Evolutionary conservation across 306 rosid species (phyloP), one percentile per base, ranked within the genome.

Genomic region (Macrotyloma uniflorum): DNA sequence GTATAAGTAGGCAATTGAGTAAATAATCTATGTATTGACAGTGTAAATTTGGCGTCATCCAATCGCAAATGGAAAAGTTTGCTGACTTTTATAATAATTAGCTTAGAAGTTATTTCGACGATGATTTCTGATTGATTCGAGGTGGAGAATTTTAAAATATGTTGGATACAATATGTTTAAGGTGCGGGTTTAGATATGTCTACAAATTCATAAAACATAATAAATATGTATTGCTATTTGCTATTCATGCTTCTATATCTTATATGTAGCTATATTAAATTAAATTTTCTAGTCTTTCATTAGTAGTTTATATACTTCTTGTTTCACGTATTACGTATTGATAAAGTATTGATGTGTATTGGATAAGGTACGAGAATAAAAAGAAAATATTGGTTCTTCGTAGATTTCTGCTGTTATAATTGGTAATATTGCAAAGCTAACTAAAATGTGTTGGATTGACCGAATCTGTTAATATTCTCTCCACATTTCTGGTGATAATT

Each of bases 401-500:
- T 15, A 28, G 42, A 15, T 28, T 15, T 22, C 30, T 59, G 67
- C 22, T 33, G 32, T 18, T n/a, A 12, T 20, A 19, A 20, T 32
- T 46, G 43, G 30, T 45, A 33, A 19, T 5, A 28, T 22, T 14
- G 72, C 7, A 76, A 69, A 40, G 13, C 18, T 19, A 18, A 23
- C 61, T 67, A 3, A 6, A 30, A 30, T 50, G 51, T 20, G 62
- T 53, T 58, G 75, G 66, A 33, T 73, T 57, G 80, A 61, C 5
- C 10, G 43, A 43, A 53, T 57, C 32, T 38, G 8, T 75, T 49
- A 19, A 8, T 54, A 15, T 47, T 59, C 22, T 71, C 35, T 49
- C 13, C 0, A 7, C 5, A 8, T 59, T 42, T 47, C 35, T 74
- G 75, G 22, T 75, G 70, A 72, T 19, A 24, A 47, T 76, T 50